Evolutionary conservation across 306 rosid genomes (phyloP).

Genomic region (Delonix regia): DNA sequence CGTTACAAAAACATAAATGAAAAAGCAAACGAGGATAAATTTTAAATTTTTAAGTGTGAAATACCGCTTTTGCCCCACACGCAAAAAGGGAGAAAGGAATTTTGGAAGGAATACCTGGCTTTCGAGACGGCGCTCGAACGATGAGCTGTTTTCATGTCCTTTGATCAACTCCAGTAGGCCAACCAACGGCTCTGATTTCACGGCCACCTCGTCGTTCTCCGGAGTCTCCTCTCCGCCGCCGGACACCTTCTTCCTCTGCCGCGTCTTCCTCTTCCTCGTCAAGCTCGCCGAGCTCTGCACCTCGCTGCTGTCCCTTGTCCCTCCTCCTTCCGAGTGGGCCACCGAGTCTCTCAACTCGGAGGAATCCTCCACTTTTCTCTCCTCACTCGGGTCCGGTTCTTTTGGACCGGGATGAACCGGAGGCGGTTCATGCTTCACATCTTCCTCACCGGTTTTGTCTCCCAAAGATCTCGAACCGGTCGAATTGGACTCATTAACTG

Average conservation of each 20-base stretch:
- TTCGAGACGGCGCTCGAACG: constrained; percentile 73
- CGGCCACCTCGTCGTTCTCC: constrained; percentile 34
- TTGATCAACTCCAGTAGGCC: constrained; percentile 57
- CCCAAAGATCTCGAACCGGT: constrained; percentile 67
- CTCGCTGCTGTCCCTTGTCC: constrained; percentile 69
- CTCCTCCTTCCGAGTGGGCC: constrained; percentile 62
- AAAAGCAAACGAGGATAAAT: neutral
- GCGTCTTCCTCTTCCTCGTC: constrained; percentile 51
- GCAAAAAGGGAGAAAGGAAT: neutral
- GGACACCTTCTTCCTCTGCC: constrained; percentile 46
- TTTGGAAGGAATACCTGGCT: constrained; percentile 59
- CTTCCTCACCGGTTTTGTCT: constrained; percentile 45
- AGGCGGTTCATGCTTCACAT: constrained; percentile 19
- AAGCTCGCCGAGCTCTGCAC: constrained; percentile 87
- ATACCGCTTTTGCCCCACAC: constrained; percentile 44
- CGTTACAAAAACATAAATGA: neutral
- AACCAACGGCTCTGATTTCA: constrained; percentile 65
- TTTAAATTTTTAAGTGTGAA: constrained; percentile 27
- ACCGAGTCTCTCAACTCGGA: constrained; percentile 68
- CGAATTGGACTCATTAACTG: constrained; percentile 84
- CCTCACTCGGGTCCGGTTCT: constrained; percentile 49
- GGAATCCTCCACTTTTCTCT: constrained; percentile 50
- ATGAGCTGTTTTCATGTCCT: constrained; percentile 57
- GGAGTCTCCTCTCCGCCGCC: constrained; percentile 31
- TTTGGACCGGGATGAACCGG: constrained; percentile 36